Percentiles rank a stretch among this genome's conserved stretches.
Conservation (phyloP, 192 early-diverging fungal species). For the Coemansia sp. region DNA sequence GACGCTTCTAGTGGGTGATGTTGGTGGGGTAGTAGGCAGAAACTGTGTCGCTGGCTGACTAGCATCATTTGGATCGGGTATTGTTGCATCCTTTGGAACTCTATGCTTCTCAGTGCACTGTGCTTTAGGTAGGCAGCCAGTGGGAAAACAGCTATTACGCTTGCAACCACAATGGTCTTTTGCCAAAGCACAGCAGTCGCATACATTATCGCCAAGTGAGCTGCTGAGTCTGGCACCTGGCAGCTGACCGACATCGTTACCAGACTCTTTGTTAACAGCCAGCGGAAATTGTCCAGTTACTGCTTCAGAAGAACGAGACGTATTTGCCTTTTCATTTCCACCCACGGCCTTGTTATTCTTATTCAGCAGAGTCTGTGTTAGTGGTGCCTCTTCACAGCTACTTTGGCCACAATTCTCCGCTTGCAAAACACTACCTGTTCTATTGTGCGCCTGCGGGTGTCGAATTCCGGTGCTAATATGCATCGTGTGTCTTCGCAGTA, state of each 20-base stretch:
- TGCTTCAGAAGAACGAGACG: not conserved
- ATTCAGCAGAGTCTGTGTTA: not conserved
- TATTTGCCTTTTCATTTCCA: no score
- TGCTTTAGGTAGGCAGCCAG: not conserved
- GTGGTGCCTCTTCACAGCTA: not conserved
- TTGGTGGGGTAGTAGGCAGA: not conserved
- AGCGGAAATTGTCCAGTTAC: not conserved
- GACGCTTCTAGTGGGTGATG: constrained; percentile 1
- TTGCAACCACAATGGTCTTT: not conserved
- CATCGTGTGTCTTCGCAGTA: constrained; percentile 4
- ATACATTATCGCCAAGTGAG: not conserved
- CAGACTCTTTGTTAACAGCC: not conserved
- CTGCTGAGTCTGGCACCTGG: not conserved
- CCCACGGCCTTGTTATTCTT: not conserved
- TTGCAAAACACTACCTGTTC: not conserved
- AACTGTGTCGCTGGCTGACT: not conserved
- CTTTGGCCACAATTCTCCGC: not conserved
- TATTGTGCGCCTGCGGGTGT: not conserved
- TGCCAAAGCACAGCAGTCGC: not conserved
- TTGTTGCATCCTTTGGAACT: not conserved
- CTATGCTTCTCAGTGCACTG: not conserved
- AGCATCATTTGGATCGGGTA: not conserved
- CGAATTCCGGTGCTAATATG: not conserved
- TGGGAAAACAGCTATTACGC: not conserved
- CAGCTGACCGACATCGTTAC: not conserved